Base-by-base conservation (phyloP, 2,329 filamentous ascomycete species). In the Cladophialophora immunda region DNA sequence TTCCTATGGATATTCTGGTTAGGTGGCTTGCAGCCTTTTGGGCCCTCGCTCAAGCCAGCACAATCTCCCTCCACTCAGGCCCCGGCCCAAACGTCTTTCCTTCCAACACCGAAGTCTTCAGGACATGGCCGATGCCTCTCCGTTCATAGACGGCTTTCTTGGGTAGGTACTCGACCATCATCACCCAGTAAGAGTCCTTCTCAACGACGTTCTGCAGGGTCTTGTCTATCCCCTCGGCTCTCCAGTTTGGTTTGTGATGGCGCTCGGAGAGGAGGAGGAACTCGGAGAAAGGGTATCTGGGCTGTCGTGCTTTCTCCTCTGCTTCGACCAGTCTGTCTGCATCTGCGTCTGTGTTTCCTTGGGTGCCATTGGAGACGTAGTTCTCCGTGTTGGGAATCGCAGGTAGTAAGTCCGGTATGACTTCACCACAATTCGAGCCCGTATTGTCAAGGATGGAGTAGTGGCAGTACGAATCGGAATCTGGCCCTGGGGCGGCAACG, bases 21-120 rank as follows among this genome's bases (percentile, higher is more conserved):
- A n/a, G n/a, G n/a, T n/a, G n/a, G n/a, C n/a, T n/a, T n/a, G n/a
- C n/a, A n/a, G n/a, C n/a, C n/a, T n/a, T n/a, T n/a, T n/a, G n/a
- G n/a, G n/a, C n/a, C n/a, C n/a, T 41, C 17, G 17, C 13, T 32
- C 34, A 58, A 8, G n/a, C 55, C 22, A 58, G 55, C 55, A 58
- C 55, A 30, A 58, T 27, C 22, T 38, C 41, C 55, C 41, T 22
- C 55, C 55, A 58, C 3, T 25, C 17, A 19, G 34, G 30, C 1
- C 32, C 30, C 15, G 55, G 55, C 8, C 27, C 22, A n/a, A 41
- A 25, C 25, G 55, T 27, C 19, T 29, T 58, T 11, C 30, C 55
- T 5, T 41, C 36, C 13, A 41, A 15, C 30, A 58, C 17, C 22
- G 8, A 41, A 25, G 32, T 19, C 19, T 58, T 34, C 32, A 58